A percentile compares a stretch with the other conserved stretches of the same genome.
Evolutionary conservation across 345 rosid genomes (phyloP).

Genomic region (Kandelia obovata): DNA sequence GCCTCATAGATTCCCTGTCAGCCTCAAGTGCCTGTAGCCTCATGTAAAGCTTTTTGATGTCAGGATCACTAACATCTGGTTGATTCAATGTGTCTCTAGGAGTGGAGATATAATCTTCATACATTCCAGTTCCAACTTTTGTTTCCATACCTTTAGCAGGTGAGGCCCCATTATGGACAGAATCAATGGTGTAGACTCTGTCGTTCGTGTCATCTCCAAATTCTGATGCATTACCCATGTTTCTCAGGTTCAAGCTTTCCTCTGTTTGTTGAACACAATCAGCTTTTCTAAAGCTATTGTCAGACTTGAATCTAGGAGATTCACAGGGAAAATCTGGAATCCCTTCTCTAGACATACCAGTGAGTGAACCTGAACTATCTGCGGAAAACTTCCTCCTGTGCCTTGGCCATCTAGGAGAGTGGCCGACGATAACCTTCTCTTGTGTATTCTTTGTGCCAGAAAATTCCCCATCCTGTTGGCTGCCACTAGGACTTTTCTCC

Average conservation of each 20-base stretch:
- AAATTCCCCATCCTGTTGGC: conserved; percentile 44
- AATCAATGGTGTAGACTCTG: conserved; percentile 88
- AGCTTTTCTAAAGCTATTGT: conserved; percentile 44
- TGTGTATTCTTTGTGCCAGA: conserved; percentile 41
- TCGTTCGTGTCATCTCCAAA: conserved; percentile 63
- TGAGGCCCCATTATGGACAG: conserved; percentile 49
- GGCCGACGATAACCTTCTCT: conserved; percentile 74
- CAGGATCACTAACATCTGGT: conserved; percentile 65
- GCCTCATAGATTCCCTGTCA: conserved; percentile 97
- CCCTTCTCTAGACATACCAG: conserved; percentile 43
- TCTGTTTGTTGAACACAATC: conserved; percentile 41
- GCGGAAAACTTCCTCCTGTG: conserved; percentile 49
- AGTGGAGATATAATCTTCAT: conserved; percentile 45
- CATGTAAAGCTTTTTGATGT: conserved; percentile 70
- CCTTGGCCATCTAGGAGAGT: conserved; percentile 58
- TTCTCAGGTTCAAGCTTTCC: conserved; percentile 37
- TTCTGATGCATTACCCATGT: conserved; percentile 50
- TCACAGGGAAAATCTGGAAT: conserved; percentile 42
- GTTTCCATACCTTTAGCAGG: conserved; percentile 31
- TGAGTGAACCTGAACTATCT: conserved; percentile 55
- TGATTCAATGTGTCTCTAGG: conserved; percentile 41
- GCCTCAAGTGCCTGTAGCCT: conserved; percentile 97
- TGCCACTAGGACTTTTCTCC: conserved; percentile 60
- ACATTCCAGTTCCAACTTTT: conserved; percentile 44
- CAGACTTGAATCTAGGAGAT: conserved; percentile 48